Base-by-base conservation (phyloP, 768 basidiomycete species). In the Gyrodon lividus region DNA sequence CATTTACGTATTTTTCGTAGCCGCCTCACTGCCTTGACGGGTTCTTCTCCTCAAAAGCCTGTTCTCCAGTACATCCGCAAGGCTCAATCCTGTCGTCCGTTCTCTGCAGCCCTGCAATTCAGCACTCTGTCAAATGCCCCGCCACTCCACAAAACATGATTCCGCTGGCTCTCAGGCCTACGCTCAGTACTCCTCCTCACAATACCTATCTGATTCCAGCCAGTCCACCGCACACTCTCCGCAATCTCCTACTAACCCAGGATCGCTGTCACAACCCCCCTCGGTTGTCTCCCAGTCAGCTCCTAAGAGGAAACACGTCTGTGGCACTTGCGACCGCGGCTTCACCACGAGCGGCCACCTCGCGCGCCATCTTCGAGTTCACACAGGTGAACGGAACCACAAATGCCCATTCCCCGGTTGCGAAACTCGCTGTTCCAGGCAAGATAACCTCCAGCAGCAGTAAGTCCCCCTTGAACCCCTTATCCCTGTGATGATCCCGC, bases 401-500 rank as follows among this genome's bases (percentile, higher is more conserved):
- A 89, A 84, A 53, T 96, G 92, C 63, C 92, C 93, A 30, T 95
- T 92, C 73, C 92, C 93, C n/a, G 92, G 92, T 20, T 96, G 92
- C 67, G 89, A 93, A 60, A 94, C 92, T 2, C 79, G 89, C 16
- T 95, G 93, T 59, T 92, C 89, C 10, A 76, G 92, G 30, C 91
- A 93, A 68, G 93, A 96, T 60, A 96, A 96, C 58, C 77, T 96
- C 16, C 83, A 69, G 23, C 67, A 69, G n/a, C 67, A 69, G 67
- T 69, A 14, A 52, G 67, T 55, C 14, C 10, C 51, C 17, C 28
- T 37, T 20, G 23, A 10, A 10, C 45, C 40, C 37, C 30, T 43
- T 57, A 46, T 54, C 39, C 28, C 12, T 23, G 23, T 13, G 31
- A 14, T 26, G 17, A 20, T 53, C 37, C 48, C 43, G 41, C 46